phyloP scores from a whole-genome alignment of 2,329 filamentous ascomycete genomes.

The Periconia sp. region DNA sequence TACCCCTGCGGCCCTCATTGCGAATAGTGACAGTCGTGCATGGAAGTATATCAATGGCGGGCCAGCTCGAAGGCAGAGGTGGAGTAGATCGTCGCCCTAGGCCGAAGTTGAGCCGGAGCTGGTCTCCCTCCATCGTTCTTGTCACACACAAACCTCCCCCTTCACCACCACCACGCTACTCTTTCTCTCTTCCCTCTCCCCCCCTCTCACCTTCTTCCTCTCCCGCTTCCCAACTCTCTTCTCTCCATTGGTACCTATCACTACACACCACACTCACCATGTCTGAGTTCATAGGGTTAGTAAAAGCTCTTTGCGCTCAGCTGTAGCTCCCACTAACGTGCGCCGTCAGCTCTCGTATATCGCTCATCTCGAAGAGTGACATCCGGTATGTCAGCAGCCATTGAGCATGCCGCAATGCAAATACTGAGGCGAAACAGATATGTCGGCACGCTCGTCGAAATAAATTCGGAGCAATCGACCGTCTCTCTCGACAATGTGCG shows the following conservation, averaged over 20 bases:
- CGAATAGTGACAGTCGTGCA: slow-evolving; percentile 9
- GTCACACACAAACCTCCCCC: slow-evolving; percentile 13
- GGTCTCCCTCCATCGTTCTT: slow-evolving; percentile 15
- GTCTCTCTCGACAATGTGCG: slow-evolving; percentile 96
- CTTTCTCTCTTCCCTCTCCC: slow-evolving; percentile 19
- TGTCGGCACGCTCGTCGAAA: slow-evolving; percentile 93
- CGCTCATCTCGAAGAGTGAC: slow-evolving; percentile 95
- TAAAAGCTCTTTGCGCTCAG: slow-evolving; percentile 30
- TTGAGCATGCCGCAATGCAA: slow-evolving; percentile 13
- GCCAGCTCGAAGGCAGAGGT: not conserved
- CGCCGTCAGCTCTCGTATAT: slow-evolving; percentile 79
- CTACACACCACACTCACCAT: slow-evolving; percentile 48
- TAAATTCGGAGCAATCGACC: slow-evolving; percentile 96
- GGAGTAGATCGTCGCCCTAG: not conserved
- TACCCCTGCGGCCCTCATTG: slow-evolving; percentile 32
- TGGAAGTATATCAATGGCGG: slow-evolving; percentile 2
- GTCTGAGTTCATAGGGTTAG: slow-evolving; percentile 68
- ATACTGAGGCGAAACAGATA: slow-evolving; percentile 65
- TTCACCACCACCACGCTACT: slow-evolving; percentile 9
- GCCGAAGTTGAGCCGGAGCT: slow-evolving; percentile 15
- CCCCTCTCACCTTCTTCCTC: slow-evolving; percentile 24
- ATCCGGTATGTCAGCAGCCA: slow-evolving; percentile 73
- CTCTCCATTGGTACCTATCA: slow-evolving; percentile 24
- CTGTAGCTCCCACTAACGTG: slow-evolving; percentile 44
- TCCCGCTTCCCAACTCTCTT: slow-evolving; percentile 21